Evolutionary conservation across 208 protist species (phyloP), one percentile per base, ranked within the genome.

Genomic region (Blastocrithidia nonstop): DNA sequence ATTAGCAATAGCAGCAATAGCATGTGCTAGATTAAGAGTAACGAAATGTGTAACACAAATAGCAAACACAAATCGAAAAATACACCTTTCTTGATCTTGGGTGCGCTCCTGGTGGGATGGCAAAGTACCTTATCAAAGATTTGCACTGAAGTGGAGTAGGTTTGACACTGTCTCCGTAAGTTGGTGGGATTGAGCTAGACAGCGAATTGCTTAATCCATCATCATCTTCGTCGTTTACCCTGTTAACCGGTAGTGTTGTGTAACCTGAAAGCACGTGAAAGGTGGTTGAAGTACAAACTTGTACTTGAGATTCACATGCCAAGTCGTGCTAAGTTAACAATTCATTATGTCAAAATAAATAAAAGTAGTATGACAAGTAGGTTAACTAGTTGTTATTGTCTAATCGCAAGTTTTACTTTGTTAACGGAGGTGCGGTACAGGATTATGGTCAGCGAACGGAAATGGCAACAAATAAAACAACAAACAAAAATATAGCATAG

Each of bases 371-470:
- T 26, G 0, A 33, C 31, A 16, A 28, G 22, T 15, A 9, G 41
- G 8, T 45, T 47, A 4, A n/a, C n/a, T 25, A 23, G 1, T 1
- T 6, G 0, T 15, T 9, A 9, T n/a, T 16, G 6, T 0, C 6
- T 26, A 5, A 17, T 27, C 45, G 27, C 6, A 31, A 31, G 19
- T 88, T 79, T 38, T 47, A 61, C 45, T 88, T 88, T 40, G 72
- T 88, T 16, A 88, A 88, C 53, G 62, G 71, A 22, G 78, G 78
- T n/a, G 78, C 78, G 1, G 78, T 88, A 32, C 67, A 71, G 32
- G 78, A 88, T 31, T 58, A 88, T 45, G 78, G 78, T 0, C 78
- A 88, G 50, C 78, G 78, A 6, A 29, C 26, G 4, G 17, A 27
- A 9, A 42, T 27, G 16, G 4, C 53, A 6, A 48, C 43, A 48